phyloP scores from a whole-genome alignment of 1,284 basidiomycete genomes.

The Ustilago lituana region DNA sequence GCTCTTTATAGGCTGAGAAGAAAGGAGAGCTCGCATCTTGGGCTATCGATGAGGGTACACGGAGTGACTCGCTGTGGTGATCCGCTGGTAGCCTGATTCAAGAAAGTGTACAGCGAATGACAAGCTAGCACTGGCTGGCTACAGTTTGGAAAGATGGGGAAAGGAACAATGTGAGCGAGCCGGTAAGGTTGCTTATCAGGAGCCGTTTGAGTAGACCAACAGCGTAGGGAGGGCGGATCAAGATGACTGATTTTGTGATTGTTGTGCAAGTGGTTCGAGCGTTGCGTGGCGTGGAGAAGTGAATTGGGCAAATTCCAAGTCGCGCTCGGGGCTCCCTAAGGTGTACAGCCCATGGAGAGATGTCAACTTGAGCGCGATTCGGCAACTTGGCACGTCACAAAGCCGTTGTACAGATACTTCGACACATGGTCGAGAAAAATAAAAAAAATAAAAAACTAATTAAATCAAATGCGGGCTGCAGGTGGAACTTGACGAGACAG shows the following conservation, averaged over 20 bases:
- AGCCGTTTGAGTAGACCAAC: too few species aligned
- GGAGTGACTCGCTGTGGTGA: not conserved
- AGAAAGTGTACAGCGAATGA: too few species aligned
- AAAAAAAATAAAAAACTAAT: too few species aligned
- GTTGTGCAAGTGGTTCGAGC: not conserved
- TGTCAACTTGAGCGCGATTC: not conserved
- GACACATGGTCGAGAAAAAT: too few species aligned
- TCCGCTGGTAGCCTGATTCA: too few species aligned
- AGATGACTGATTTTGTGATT: too few species aligned
- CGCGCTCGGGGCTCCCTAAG: constrained; percentile 3
- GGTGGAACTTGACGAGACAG: constrained; percentile 8
- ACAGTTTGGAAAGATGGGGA: too few species aligned
- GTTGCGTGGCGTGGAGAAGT: not conserved
- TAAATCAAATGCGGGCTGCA: too few species aligned
- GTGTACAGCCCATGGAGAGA: not conserved
- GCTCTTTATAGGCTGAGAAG: constrained; percentile 34
- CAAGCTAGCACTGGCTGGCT: too few species aligned
- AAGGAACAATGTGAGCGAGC: not conserved
- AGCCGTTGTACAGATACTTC: too few species aligned
- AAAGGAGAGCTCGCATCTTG: constrained; percentile 20
- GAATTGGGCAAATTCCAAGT: too few species aligned
- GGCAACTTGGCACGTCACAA: constrained; percentile 2
- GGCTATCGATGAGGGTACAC: too few species aligned
- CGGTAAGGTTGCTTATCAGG: constrained; percentile 9
- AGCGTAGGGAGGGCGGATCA: not conserved